Evolutionary conservation across 331 rosid species (phyloP), one percentile per base, ranked within the genome.

Genomic region (Acacia pycnantha): DNA sequence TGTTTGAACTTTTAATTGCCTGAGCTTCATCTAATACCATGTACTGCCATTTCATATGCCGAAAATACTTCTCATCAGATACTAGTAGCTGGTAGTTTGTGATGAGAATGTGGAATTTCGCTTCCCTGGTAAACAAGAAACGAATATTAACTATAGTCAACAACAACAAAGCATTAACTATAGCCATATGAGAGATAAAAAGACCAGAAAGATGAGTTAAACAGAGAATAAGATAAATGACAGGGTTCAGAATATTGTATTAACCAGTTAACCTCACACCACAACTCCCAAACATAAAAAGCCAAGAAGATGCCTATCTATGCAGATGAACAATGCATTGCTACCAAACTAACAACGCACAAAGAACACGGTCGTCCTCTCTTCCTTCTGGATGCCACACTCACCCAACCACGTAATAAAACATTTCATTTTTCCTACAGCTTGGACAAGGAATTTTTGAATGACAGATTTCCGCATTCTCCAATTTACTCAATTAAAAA

Each of bases 11-110:
- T 86, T 95, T 95, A 74, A 95, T 95, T 75, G 99, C 99, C 84
- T 95, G 98, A 66, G 99, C 99, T 88, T 95, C 99, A 88, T 95
- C 99, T 84, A 95, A 89, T 78, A 95, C 98, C 99, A 95, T 95
- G 85, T 95, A 95, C 78, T 95, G 99, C 99, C 99, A 95, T 88
- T 93, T 95, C 83, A 95, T 97, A 26, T 97, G 97, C 54, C 92
- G 97, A 78, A 95, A 93, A 81, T 48, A 83, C 91, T 93, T 93
- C 83, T 84, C 95, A 86, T 95, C 99, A 33, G 90, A 26, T 74
- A 95, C 99, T 50, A 95, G 92, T 75, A 95, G 89, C 89, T 95
- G 97, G 82, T 95, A 95, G 92, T 94, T 95, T 86, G 99, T 95
- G 84, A 95, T 89, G 77, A 93, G 97, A 82, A 95, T 89, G 82